Conservation (phyloP, 148 eudicot species). For the Polygonum aviculare region DNA sequence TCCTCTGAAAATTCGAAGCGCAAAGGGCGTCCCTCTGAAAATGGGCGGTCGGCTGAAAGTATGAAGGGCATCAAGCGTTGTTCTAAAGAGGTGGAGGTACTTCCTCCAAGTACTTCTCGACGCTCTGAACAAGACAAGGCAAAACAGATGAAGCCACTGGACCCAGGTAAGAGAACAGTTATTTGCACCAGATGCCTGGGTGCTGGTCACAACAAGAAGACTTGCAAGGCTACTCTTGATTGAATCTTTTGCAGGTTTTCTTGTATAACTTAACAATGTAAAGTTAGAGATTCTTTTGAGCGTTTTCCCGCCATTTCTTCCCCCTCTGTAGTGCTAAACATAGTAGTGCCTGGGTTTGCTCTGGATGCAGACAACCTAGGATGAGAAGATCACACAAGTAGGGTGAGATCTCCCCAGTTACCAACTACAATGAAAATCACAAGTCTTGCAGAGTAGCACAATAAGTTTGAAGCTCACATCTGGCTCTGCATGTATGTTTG, state of each 20-base stretch:
- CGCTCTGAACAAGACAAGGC: constrained; percentile 8
- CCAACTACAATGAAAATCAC: background rate
- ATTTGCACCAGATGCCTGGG: constrained; percentile 11
- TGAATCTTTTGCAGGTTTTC: background rate
- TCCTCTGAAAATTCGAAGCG: background rate
- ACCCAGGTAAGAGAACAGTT: constrained; percentile 8
- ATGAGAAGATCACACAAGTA: background rate
- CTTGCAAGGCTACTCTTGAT: constrained; percentile 5
- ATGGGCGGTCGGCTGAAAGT: background rate
- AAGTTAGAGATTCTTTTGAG: constrained; percentile 19
- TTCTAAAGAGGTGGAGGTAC: constrained; percentile 1
- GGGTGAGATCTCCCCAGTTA: background rate
- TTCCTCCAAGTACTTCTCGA: constrained; percentile 3
- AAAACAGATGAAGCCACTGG: background rate
- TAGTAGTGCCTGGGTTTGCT: background rate
- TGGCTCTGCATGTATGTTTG: background rate
- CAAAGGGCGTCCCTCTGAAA: background rate
- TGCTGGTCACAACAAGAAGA: constrained; percentile 15
- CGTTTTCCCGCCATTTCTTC: background rate
- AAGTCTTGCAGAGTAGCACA: background rate
- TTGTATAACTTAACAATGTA: constrained; percentile 10
- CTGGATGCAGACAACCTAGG: background rate
- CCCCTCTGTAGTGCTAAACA: background rate
- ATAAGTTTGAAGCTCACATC: background rate
- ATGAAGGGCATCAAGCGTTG: background rate